A percentile compares a stretch with the other conserved stretches of the same genome.
Evolutionary conservation across 495 filamentous ascomycete species (phyloP).

Genomic region (Monascus purpureus): DNA sequence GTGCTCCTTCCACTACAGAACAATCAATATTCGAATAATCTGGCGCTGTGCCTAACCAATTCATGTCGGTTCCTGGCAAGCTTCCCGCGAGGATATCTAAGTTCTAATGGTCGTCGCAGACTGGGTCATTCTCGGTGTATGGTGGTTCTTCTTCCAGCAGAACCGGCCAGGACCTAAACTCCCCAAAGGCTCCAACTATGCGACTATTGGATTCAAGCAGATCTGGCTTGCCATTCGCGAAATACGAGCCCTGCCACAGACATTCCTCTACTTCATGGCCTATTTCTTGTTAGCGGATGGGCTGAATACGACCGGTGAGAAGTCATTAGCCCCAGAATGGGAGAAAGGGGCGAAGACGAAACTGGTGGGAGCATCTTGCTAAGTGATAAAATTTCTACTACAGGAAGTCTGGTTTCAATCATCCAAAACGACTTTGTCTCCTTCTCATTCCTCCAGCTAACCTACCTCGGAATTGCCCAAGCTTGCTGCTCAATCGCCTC

Average conservation of each 20-base stretch:
- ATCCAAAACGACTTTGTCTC: constrained; percentile 33
- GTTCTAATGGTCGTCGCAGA: constrained; percentile 10
- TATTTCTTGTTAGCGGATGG: constrained; percentile 38
- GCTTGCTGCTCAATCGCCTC: constrained; percentile 29
- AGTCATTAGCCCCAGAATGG: too few relatives aligned
- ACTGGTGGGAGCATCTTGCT: neutral
- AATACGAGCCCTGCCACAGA: constrained; percentile 28
- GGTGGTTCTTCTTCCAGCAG: constrained; percentile 40
- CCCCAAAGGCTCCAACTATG: constrained; percentile 31
- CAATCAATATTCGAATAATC: constrained; percentile 29
- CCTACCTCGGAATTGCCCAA: constrained; percentile 34
- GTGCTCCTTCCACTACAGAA: constrained; percentile 28
- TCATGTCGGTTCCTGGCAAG: constrained; percentile 14
- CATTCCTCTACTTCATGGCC: constrained; percentile 30
- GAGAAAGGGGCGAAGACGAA: neutral
- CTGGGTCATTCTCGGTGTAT: constrained; percentile 34
- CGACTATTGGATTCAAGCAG: constrained; percentile 34
- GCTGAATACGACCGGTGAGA: constrained; percentile 33
- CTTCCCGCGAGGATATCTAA: neutral
- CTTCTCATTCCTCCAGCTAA: constrained; percentile 35
- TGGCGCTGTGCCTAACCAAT: constrained; percentile 34
- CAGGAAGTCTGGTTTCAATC: constrained; percentile 29
- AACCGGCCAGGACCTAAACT: constrained; percentile 29
- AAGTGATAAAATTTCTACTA: too few relatives aligned
- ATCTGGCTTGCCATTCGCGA: constrained; percentile 30